Evolutionary conservation across 2,329 filamentous ascomycete genomes (phyloP).

Genomic region (Moelleriella libera): DNA sequence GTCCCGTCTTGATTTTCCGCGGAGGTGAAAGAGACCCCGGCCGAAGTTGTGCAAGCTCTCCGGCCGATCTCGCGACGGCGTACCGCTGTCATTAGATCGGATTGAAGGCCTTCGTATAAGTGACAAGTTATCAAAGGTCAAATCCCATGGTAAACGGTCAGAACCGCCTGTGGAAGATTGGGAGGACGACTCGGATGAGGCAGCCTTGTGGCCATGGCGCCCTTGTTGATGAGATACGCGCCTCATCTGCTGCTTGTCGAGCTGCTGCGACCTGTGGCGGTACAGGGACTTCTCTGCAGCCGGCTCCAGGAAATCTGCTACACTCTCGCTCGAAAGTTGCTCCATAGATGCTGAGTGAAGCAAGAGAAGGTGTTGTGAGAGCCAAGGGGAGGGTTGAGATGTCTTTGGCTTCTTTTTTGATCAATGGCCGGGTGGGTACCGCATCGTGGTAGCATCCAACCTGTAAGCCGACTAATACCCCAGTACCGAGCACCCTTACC

Average conservation of each 20-base stretch:
- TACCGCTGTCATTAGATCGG: conserved; percentile 37
- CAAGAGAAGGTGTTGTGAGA: conserved; percentile 4
- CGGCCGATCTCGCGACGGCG: conserved; percentile 36
- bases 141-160: conserved; percentile 36
- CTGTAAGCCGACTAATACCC: conserved; percentile 8
- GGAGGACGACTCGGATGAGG: conserved; percentile 43
- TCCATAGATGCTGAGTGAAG: conserved; percentile 7
- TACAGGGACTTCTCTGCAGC: conserved; percentile 48
- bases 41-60: conserved; percentile 47
- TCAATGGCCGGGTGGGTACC: conserved; percentile 3
- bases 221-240: conserved; percentile 29
- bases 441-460: conserved; percentile 12
- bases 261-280: conserved; percentile 41
- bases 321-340: conserved; percentile 5
- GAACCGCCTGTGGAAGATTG: conserved; percentile 25
- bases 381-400: conserved; percentile 2
- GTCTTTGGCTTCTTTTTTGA: conserved; percentile 3
- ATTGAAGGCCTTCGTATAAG: conserved; percentile 43
- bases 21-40: conserved; percentile 44
- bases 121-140: conserved; percentile 28
- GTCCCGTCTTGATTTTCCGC: conserved; percentile 33
- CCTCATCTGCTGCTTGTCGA: conserved; percentile 46
- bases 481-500: conserved; percentile 6
- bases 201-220: conserved; percentile 17
- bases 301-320: conserved; percentile 37